phyloP scores from a whole-genome alignment of 768 basidiomycete species.

The Leucocoprinus birnbaumii region DNA sequence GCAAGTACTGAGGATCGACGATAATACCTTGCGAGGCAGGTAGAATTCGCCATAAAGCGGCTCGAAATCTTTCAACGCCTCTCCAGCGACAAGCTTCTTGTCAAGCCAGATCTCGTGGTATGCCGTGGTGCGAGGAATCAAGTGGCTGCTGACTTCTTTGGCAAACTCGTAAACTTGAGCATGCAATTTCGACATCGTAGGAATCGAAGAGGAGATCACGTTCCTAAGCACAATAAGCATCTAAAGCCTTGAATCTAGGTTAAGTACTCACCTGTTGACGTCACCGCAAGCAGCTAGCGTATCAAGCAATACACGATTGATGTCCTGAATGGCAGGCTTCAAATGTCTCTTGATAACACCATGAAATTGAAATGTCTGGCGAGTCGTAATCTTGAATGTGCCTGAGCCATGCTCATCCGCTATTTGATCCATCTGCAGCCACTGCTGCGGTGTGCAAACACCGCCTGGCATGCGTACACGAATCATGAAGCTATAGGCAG shows the following conservation, averaged over 20 bases:
- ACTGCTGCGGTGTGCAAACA: conserved; percentile 88
- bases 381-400: conserved; percentile 96
- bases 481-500: conserved; percentile 98
- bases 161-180: conserved; percentile 80
- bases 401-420: conserved; percentile 92
- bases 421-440: conserved; percentile 95
- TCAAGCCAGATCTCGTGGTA: conserved; percentile 99
- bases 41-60: conserved; percentile 98
- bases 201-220: conserved; percentile 89
- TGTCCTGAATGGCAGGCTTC: conserved; percentile 95
- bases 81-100: conserved; percentile 94
- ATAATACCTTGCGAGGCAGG: conserved; percentile 83
- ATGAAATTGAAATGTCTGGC: conserved; percentile 99
- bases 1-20: background rate
- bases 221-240: conserved; percentile 50
- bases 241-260: background rate
- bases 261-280: conserved; percentile 73
- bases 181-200: conserved; percentile 86
- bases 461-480: conserved; percentile 95
- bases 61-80: conserved; percentile 91
- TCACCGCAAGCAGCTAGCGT: conserved; percentile 98
- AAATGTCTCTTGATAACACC: conserved; percentile 97
- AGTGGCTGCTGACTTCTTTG: conserved; percentile 77
- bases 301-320: conserved; percentile 88
- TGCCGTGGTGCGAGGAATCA: conserved; percentile 87